Evolutionary conservation across 345 rosid species (phyloP).

Genomic region (Eucalyptus pumila): DNA sequence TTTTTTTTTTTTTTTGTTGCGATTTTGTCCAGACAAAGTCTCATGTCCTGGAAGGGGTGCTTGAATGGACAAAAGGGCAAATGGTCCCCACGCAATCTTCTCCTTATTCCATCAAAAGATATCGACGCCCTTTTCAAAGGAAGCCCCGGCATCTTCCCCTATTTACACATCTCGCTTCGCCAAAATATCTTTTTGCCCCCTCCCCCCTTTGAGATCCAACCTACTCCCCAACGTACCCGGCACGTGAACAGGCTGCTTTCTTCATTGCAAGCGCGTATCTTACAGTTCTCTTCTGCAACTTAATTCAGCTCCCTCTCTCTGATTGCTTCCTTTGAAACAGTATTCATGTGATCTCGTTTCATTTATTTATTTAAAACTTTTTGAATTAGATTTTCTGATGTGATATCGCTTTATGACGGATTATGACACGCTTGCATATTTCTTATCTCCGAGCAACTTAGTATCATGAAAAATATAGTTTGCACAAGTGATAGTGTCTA

Average conservation of each 20-base stretch:
- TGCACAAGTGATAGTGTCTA: accelerated
- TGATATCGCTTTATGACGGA: no score
- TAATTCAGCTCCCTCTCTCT: background rate
- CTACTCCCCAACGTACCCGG: background rate
- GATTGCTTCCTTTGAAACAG: background rate
- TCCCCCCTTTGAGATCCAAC: background rate
- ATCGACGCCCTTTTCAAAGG: background rate
- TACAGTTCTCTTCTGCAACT: background rate
- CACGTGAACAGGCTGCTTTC: background rate
- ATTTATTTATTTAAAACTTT: accelerated
- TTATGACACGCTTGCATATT: background rate
- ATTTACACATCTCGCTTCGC: background rate
- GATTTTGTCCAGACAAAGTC: background rate
- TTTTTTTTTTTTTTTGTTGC: background rate
- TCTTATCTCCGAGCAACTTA: background rate
- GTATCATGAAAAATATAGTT: accelerated
- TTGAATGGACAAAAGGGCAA: background rate
- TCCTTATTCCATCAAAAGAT: slow-evolving; percentile 26
- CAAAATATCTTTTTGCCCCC: background rate
- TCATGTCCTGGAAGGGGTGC: background rate
- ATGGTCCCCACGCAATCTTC: slow-evolving; percentile 36
- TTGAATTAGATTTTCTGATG: no score
- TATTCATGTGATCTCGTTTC: no score
- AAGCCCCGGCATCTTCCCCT: background rate
- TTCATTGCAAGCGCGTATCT: background rate